These are phyloP conservation scores for Ceriops tagal DNA, from an alignment of 345 rosid species.

Conservation along the genomic window DNA sequence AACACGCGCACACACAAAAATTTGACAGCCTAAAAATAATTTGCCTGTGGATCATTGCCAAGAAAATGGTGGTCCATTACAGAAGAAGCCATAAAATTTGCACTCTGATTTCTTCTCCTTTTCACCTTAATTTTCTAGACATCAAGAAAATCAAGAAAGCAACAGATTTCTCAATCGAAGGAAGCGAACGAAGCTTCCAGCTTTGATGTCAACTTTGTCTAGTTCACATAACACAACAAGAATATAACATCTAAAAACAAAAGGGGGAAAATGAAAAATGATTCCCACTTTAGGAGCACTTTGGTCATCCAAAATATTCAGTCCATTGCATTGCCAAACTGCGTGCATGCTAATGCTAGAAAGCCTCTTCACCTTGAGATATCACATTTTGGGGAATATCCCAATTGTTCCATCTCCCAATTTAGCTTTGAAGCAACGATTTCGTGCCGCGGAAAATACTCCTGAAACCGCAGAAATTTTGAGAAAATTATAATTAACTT, in stretches of 20 bases:
- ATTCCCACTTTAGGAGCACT: conserved; percentile 18
- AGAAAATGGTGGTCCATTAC: no score
- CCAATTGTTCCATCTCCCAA: conserved; percentile 68
- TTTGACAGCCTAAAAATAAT: no score
- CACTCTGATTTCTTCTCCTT: no score
- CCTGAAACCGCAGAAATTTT: conserved; percentile 32
- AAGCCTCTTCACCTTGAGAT: conserved; percentile 45
- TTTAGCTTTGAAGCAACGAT: conserved; percentile 67
- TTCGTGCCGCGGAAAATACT: conserved; percentile 69
- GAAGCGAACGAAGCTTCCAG: neutral
- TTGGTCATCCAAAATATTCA: conserved; percentile 25
- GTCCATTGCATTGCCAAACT: conserved; percentile 10
- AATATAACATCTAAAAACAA: neutral
- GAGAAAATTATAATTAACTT: neutral
- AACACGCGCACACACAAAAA: no score
- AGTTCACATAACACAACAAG: neutral
- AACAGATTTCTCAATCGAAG: neutral
- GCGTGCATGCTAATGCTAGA: neutral
- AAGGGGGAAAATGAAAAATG: neutral
- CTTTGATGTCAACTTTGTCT: neutral
- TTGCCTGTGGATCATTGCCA: no score
- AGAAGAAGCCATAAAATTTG: no score
- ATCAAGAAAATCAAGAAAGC: neutral
- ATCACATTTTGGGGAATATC: conserved; percentile 40
- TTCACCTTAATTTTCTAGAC: neutral